Evolutionary conservation across 192 early-diverging fungal genomes (phyloP).

Genomic region (Umbelopsis ramanniana): DNA sequence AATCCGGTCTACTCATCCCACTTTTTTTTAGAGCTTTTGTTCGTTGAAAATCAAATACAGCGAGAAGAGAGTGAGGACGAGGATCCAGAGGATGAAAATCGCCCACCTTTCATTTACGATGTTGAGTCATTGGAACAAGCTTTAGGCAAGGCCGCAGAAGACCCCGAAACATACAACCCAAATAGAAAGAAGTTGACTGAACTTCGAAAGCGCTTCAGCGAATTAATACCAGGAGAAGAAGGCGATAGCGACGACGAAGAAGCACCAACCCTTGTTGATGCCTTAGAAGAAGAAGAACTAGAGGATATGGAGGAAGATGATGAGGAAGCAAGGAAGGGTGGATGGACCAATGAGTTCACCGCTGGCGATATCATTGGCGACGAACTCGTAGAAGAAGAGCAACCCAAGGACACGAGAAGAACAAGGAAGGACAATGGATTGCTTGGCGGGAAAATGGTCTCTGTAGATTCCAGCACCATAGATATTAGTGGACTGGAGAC

Average conservation of each 20-base stretch:
- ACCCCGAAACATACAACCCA: constrained; percentile 2
- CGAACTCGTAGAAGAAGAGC: not conserved
- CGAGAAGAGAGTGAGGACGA: constrained; percentile 41
- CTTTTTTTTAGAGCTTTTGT: constrained; percentile 19
- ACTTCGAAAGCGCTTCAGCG: constrained; percentile 17
- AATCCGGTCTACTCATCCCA: not conserved
- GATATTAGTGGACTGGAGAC: constrained; percentile 20
- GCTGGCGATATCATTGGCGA: constrained; percentile 4
- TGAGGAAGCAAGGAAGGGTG: constrained; percentile 12
- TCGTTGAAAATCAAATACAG: constrained; percentile 39
- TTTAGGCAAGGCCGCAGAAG: not conserved
- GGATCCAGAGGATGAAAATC: constrained; percentile 40
- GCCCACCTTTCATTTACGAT: constrained; percentile 26
- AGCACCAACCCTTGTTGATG: constrained; percentile 30
- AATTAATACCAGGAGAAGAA: constrained; percentile 26
- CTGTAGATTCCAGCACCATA: not conserved
- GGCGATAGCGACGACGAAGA: constrained; percentile 34
- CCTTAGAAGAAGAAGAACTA: constrained; percentile 31
- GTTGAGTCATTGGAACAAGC: constrained; percentile 1
- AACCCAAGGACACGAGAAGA: not conserved
- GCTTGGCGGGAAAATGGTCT: constrained; percentile 13
- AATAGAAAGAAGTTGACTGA: constrained; percentile 17
- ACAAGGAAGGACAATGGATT: not conserved
- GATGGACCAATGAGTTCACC: constrained; percentile 11
- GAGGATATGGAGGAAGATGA: constrained; percentile 30